Evolutionary conservation across 345 rosid species (phyloP).

Genomic region (Camelina sativa): DNA sequence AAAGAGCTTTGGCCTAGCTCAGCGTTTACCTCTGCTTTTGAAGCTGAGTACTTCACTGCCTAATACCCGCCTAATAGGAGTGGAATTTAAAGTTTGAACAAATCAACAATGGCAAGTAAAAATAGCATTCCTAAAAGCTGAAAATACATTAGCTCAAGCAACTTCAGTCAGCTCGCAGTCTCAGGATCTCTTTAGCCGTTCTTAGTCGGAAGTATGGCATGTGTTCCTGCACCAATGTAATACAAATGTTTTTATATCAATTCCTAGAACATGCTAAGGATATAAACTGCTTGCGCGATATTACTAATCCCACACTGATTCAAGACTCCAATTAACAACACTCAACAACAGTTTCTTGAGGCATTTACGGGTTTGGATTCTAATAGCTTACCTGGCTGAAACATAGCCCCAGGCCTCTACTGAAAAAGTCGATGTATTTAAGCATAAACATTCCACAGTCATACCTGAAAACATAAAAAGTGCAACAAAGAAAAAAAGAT

Average conservation of each 20-base stretch:
- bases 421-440: conserved; percentile 87
- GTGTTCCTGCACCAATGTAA: conserved; percentile 59
- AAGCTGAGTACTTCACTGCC: conserved; percentile 32
- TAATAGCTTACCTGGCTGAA: conserved; percentile 73
- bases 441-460: conserved; percentile 99
- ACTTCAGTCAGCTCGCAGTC: conserved; percentile 79
- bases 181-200: conserved; percentile 89
- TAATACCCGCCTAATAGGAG: conserved; percentile 23
- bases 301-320: conserved; percentile 11
- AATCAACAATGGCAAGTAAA: conserved; percentile 30
- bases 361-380: conserved; percentile 31
- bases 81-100: conserved; percentile 13
- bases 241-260: neutral
- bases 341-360: neutral
- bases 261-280: neutral
- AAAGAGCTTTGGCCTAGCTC: neutral
- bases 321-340: neutral
- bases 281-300: neutral
- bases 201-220: conserved; percentile 93
- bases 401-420: conserved; percentile 85
- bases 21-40: conserved; percentile 28
- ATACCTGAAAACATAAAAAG: conserved; percentile 54
- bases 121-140: conserved; percentile 19
- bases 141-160: conserved; percentile 6
- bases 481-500: conserved; percentile 8